These are phyloP conservation scores for Anacardium occidentale DNA, from an alignment of 345 rosid species.

Conservation along the genomic window DNA sequence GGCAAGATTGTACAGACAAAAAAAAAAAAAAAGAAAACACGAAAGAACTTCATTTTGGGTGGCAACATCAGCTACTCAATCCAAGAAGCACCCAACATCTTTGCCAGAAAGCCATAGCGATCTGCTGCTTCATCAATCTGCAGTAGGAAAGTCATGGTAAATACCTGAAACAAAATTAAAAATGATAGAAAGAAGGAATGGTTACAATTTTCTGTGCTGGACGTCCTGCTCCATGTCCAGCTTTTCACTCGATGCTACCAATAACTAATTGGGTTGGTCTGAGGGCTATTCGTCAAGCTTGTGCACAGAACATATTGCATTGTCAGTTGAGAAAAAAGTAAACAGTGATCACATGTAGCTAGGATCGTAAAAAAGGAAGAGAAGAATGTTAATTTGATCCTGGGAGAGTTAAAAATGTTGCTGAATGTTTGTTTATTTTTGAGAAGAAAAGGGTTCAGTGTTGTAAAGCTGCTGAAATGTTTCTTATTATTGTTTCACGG, in stretches of 20 bases:
- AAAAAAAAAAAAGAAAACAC: too few relatives aligned
- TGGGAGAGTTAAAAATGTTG: too few relatives aligned
- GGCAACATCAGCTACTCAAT: slow-evolving; percentile 36
- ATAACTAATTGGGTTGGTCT: slow-evolving; percentile 85
- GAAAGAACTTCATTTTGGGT: too few relatives aligned
- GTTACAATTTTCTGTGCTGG: slow-evolving; percentile 81
- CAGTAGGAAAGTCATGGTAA: not conserved
- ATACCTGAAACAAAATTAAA: not conserved
- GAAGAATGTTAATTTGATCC: too few relatives aligned
- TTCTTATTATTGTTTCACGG: too few relatives aligned
- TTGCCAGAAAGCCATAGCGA: slow-evolving; percentile 79
- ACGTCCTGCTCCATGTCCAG: slow-evolving; percentile 94
- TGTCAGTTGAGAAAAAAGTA: slow-evolving; percentile 45
- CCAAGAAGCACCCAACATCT: slow-evolving; percentile 72
- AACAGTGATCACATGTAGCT: too few relatives aligned
- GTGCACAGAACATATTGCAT: slow-evolving; percentile 73
- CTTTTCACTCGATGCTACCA: slow-evolving; percentile 83
- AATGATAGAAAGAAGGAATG: not conserved
- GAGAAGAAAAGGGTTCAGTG: too few relatives aligned
- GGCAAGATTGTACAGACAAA: too few relatives aligned
- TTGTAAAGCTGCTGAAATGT: too few relatives aligned
- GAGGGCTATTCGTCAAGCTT: slow-evolving; percentile 77
- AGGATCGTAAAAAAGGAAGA: too few relatives aligned
- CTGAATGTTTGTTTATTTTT: too few relatives aligned
- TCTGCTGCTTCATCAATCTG: slow-evolving; percentile 92